Evolutionary conservation across 1,284 basidiomycete genomes (phyloP), one percentile per base, ranked within the genome.

Genomic region (Tilletia caries): DNA sequence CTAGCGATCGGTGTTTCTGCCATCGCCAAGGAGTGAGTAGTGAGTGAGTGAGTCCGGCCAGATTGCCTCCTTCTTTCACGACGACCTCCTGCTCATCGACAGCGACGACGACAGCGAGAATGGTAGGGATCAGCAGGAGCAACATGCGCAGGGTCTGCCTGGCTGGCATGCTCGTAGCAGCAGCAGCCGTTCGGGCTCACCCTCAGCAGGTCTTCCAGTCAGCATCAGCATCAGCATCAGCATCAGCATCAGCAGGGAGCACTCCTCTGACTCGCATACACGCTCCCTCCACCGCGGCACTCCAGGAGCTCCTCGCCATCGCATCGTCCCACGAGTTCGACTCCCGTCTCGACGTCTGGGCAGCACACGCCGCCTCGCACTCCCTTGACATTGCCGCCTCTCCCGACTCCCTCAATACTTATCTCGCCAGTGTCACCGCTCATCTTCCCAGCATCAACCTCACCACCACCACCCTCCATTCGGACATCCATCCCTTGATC

Each of bases 341-440:
- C 10, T 23, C 13, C 23, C 52, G 27, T 54, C 52, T 54, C n/a
- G 52, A 27, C 25, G 13, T 54, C 52, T 54, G n/a, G 27, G 2
- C 48, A 50, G 48, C 48, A n/a, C 20, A 20, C 48, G 10, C 48
- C 12, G 10, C 23, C n/a, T 54, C 52, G 6, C 29, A 23, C 52
- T 54, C 52, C n/a, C 23, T 54, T 23, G 52, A 54, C 52, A 54
- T 54, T 23, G 52, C 52, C n/a, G 52, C 52, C 3, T 54, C 52
- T 3, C 29, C 52, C 3, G n/a, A 4, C 5, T 23, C 52, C 2
- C 52, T 54, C 52, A 3, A 23, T 23, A 54, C 12, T 1, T 50
- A n/a, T 20, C 46, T 50, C 46, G n/a, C n/a, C n/a, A n/a, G n/a
- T n/a, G n/a, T n/a, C n/a, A n/a, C n/a, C n/a, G n/a, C 52, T 54